These are phyloP conservation scores for Grigorovia yakushimaensis DNA, from an alignment of 805 yeast genomes.

Conservation along the genomic window DNA sequence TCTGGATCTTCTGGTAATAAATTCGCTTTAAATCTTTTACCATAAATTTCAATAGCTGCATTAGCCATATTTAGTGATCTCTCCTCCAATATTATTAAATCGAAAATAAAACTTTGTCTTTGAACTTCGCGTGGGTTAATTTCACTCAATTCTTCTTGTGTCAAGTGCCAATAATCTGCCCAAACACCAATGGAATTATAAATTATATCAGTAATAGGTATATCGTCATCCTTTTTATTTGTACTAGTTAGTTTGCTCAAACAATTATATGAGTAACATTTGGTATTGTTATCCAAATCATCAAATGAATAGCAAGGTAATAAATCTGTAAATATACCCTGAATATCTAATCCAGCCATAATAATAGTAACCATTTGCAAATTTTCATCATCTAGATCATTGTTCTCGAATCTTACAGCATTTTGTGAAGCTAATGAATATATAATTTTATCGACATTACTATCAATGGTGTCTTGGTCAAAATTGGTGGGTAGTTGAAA, in stretches of 20 bases:
- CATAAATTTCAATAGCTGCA: conserved; percentile 51
- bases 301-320: conserved; percentile 27
- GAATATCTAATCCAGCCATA: conserved; percentile 27
- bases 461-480: conserved; percentile 40
- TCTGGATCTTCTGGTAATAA: conserved; percentile 42
- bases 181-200: conserved; percentile 40
- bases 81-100: conserved; percentile 61
- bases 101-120: conserved; percentile 68
- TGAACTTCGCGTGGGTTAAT: conserved; percentile 45
- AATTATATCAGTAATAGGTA: conserved; percentile 28
- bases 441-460: conserved; percentile 40
- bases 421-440: conserved; percentile 33
- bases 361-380: conserved; percentile 21
- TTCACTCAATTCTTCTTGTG: conserved; percentile 43
- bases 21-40: conserved; percentile 34
- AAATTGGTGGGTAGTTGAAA: conserved; percentile 41
- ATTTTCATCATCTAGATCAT: conserved; percentile 11
- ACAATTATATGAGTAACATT: conserved; percentile 37
- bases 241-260: conserved; percentile 4
- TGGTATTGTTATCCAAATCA: conserved; percentile 33
- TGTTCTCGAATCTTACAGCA: conserved; percentile 33
- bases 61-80: conserved; percentile 57
- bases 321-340: conserved; percentile 30
- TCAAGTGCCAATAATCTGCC: conserved; percentile 57
- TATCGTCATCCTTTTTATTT: conserved; percentile 17